phyloP scores from a whole-genome alignment of 495 filamentous ascomycete genomes.

The Apiosordaria backusii region DNA sequence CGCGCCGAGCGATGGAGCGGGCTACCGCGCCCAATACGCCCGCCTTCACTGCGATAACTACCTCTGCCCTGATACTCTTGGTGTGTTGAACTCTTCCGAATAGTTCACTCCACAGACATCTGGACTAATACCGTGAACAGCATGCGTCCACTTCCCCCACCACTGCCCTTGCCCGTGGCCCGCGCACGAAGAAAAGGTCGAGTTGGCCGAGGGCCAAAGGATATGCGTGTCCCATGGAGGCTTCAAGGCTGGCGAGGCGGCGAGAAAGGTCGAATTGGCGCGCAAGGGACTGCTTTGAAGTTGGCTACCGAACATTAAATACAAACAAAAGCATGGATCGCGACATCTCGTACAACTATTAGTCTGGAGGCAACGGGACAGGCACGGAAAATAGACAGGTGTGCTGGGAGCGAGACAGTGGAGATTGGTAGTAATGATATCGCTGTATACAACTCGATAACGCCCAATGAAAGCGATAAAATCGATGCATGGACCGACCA shows the following conservation, averaged over 20 bases:
- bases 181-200: conserved; percentile 79
- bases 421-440: background rate
- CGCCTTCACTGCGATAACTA: conserved; percentile 76
- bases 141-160: conserved; percentile 89
- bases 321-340: background rate
- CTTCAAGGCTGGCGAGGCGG: conserved; percentile 68
- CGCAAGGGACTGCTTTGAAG: conserved; percentile 71
- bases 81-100: conserved; percentile 24
- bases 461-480: background rate
- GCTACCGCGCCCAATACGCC: conserved; percentile 72
- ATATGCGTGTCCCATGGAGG: conserved; percentile 81
- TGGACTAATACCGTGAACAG: too few relatives aligned
- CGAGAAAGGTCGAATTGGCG: conserved; percentile 75
- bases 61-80: conserved; percentile 84
- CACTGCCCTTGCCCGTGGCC: conserved; percentile 90
- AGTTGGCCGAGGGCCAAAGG: conserved; percentile 75
- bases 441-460: background rate
- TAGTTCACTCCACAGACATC: background rate
- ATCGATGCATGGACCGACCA: too few relatives aligned
- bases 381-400: background rate
- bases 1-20: conserved; percentile 68
- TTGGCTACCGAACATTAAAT: background rate
- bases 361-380: background rate
- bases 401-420: background rate
- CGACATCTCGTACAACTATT: background rate